Evolutionary conservation across 495 filamentous ascomycete species (phyloP).

Genomic region (Cetradonia linearis): DNA sequence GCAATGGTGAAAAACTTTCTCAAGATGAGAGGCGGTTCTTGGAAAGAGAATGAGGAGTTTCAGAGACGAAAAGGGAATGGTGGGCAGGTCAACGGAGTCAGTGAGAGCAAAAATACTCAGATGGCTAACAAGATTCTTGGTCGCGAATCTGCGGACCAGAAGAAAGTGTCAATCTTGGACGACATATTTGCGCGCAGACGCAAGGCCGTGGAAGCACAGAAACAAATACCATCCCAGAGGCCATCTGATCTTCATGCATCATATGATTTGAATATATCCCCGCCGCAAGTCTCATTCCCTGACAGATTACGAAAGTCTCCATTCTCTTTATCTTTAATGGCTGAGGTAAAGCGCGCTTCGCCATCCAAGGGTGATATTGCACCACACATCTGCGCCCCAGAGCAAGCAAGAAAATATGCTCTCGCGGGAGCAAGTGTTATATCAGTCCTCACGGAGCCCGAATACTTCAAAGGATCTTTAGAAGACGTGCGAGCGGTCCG

Average conservation of each 20-base stretch:
- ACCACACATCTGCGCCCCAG: conserved; percentile 72
- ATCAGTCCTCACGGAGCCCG: conserved; percentile 91
- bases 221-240: conserved; percentile 75
- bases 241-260: conserved; percentile 75
- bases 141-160: conserved; percentile 26
- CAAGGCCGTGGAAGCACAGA: conserved; percentile 69
- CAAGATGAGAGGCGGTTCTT: conserved; percentile 75
- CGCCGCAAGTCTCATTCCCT: conserved; percentile 75
- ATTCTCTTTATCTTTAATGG: conserved; percentile 77
- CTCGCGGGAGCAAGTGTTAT: conserved; percentile 91
- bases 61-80: neutral
- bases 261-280: conserved; percentile 72
- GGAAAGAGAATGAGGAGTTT: conserved; percentile 56
- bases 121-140: conserved; percentile 20
- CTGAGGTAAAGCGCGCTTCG: conserved; percentile 93
- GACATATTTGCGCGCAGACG: conserved; percentile 82
- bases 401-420: conserved; percentile 85
- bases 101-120: conserved; percentile 23
- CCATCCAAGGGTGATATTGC: conserved; percentile 95
- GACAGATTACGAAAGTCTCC: conserved; percentile 68
- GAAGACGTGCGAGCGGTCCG: conserved; percentile 86
- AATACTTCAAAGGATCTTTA: conserved; percentile 97
- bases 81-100: conserved; percentile 19
- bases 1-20: conserved; percentile 90
- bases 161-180: conserved; percentile 77